Base-by-base conservation (phyloP, 805 yeast species). In the Metschnikowia sp. region DNA sequence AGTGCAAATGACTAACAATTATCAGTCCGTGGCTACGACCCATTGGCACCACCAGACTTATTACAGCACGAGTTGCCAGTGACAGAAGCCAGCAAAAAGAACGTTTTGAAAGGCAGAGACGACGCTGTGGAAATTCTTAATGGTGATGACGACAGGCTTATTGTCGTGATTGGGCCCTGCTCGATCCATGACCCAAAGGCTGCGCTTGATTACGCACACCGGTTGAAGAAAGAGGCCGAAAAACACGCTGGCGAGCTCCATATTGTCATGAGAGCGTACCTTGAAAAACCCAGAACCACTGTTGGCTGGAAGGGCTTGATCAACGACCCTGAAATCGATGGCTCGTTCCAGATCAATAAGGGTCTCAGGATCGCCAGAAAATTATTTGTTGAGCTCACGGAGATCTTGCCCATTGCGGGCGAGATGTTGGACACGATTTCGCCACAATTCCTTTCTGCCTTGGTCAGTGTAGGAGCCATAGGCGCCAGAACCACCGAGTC, bases 401-500 rank as follows among this genome's bases (percentile, higher is more conserved):
- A 78, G 54, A 70, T 76, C 61, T 67, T 92, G 48, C 98, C 99
- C 46, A 92, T 92, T 61, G 99, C 96, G 45, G 85, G 94, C 38
- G 99, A 92, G 73, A 94, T 92, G 99, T 82, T 92, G 69, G 99
- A 92, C 69, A 94, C 98, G 51, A 92, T 92, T 54, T 88, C 96
- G 32, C 99, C 99, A 15, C 99, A 92, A 77, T 92, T 79, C 78
- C 78, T 92, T 57, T 84, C 92, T 26, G 99, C 94, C 68, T 77
- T 91, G 59, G 78, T 92, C 56, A 86, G 96, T 32, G 83, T 92
- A 57, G 99, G 99, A 62, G 99, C 99, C 51, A 91, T 92, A 70
- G 99, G 99, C 64, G 99, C 99, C 48, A 85, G 99, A 76, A 92
- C 99, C 49, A 92, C 99, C 40, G 99, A 92, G 74, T 92, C 97